These are phyloP conservation scores for Saccharomyces eubayanus DNA, from an alignment of 805 yeast species.

Conservation along the genomic window DNA sequence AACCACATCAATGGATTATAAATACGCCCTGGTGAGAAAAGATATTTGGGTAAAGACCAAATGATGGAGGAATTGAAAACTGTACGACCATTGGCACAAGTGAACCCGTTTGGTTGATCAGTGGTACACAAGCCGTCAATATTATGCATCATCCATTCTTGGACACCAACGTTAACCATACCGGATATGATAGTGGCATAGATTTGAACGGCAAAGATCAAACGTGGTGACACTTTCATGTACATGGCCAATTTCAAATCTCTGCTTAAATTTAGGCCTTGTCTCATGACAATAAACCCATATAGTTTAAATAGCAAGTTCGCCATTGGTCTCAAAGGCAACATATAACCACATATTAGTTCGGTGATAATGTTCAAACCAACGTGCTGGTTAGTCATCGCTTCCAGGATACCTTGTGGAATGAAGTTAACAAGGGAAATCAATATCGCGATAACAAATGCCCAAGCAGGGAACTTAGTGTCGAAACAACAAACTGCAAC, in stretches of 20 bases:
- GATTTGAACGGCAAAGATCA: constrained; percentile 42
- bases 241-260: constrained; percentile 52
- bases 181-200: constrained; percentile 35
- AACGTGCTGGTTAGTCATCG: constrained; percentile 47
- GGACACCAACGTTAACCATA: constrained; percentile 33
- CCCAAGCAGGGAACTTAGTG: constrained; percentile 58
- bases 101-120: constrained; percentile 37
- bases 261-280: constrained; percentile 43
- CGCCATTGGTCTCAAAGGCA: constrained; percentile 49
- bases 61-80: constrained; percentile 45
- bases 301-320: constrained; percentile 46
- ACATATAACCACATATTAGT: constrained; percentile 50
- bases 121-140: constrained; percentile 34
- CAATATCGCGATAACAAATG: constrained; percentile 46
- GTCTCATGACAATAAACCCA: constrained; percentile 47
- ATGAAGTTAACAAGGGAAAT: constrained; percentile 46
- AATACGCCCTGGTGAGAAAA: constrained; percentile 42
- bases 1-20: constrained; percentile 50
- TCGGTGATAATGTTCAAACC: constrained; percentile 56
- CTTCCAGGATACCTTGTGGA: constrained; percentile 51
- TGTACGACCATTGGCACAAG: constrained; percentile 36
- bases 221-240: constrained; percentile 48
- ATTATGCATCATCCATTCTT: constrained; percentile 36
- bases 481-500: constrained; percentile 33
- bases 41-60: constrained; percentile 47